Percentiles rank a stretch among this genome's conserved stretches.
These are phyloP conservation scores for Kwoniella heveanensis DNA, from an alignment of 768 basidiomycete species.

Conservation along the genomic window DNA sequence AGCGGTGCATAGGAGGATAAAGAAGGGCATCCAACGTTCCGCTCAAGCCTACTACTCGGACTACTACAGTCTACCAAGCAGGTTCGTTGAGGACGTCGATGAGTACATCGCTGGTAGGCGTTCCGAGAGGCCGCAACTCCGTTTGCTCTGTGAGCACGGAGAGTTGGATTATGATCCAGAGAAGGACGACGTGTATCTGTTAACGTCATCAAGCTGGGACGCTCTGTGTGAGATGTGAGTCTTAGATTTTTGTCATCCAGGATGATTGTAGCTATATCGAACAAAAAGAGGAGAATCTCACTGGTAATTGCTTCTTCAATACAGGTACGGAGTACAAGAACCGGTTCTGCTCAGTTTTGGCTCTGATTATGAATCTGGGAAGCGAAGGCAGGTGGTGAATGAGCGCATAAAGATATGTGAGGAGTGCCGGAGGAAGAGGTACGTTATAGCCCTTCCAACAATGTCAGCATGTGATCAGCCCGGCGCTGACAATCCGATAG, in stretches of 20 bases:
- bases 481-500: not conserved
- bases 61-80: constrained; percentile 27
- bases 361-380: constrained; percentile 4
- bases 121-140: constrained; percentile 10
- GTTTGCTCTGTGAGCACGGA: constrained; percentile 35
- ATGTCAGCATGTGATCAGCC: not conserved
- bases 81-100: constrained; percentile 22
- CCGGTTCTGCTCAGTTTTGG: constrained; percentile 20
- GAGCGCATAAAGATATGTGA: constrained; percentile 18
- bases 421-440: constrained; percentile 20
- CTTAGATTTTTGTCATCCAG: no score
- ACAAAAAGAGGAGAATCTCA: not conserved
- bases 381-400: not conserved
- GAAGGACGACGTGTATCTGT: constrained; percentile 11
- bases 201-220: constrained; percentile 29
- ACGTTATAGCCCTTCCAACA: no score
- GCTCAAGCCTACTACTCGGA: constrained; percentile 12
- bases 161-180: constrained; percentile 32
- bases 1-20: constrained; percentile 20
- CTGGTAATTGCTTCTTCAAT: not conserved
- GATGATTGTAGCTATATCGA: constrained; percentile 14
- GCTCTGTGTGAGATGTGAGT: constrained; percentile 21
- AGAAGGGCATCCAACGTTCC: constrained; percentile 11
- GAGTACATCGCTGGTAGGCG: constrained; percentile 12
- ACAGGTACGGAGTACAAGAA: constrained; percentile 17